Percentiles rank a stretch among this genome's conserved stretches.
Evolutionary conservation across 176 grass and related monocot genomes (phyloP).

Genomic region (Aegilops longissima): DNA sequence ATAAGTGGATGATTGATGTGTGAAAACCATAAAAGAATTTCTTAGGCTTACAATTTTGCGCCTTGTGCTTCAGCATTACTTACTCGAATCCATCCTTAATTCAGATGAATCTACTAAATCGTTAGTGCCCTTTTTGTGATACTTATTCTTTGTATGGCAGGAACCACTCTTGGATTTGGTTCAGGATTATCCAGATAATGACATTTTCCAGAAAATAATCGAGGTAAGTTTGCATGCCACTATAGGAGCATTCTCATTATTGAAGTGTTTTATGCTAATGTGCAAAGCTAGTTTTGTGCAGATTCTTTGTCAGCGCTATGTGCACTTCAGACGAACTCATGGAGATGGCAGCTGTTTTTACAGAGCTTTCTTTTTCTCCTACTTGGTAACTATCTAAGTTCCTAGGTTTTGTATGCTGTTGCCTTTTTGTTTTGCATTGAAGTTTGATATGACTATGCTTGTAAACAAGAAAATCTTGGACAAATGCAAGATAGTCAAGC

Average conservation of each 20-base stretch:
- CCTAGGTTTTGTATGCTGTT: not conserved
- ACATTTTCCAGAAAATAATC: not conserved
- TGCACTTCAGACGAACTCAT: slow-evolving; percentile 9
- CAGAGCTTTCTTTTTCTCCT: slow-evolving; percentile 31
- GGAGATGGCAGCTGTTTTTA: slow-evolving; percentile 28
- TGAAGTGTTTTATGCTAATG: no score
- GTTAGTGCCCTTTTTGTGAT: not conserved
- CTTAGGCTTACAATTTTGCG: not conserved
- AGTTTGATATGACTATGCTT: not conserved
- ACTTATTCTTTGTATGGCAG: not conserved
- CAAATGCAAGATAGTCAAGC: slow-evolving; percentile 15
- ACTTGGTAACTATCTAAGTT: slow-evolving; percentile 9
- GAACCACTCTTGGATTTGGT: not conserved
- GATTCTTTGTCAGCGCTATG: slow-evolving; percentile 11
- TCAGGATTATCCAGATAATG: not conserved
- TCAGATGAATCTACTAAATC: not conserved
- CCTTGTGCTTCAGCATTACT: not conserved
- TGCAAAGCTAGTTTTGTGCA: not conserved
- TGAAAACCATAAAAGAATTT: not conserved
- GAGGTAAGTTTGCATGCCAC: slow-evolving; percentile 6
- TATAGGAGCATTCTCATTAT: not conserved
- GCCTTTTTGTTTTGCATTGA: not conserved
- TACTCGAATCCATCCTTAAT: not conserved
- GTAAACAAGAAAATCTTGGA: slow-evolving; percentile 27
- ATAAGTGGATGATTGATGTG: not conserved